A percentile compares a stretch with the other conserved stretches of the same genome.
Conservation (phyloP, 2,329 filamentous ascomycete species). For the Trichoderma sp. region DNA sequence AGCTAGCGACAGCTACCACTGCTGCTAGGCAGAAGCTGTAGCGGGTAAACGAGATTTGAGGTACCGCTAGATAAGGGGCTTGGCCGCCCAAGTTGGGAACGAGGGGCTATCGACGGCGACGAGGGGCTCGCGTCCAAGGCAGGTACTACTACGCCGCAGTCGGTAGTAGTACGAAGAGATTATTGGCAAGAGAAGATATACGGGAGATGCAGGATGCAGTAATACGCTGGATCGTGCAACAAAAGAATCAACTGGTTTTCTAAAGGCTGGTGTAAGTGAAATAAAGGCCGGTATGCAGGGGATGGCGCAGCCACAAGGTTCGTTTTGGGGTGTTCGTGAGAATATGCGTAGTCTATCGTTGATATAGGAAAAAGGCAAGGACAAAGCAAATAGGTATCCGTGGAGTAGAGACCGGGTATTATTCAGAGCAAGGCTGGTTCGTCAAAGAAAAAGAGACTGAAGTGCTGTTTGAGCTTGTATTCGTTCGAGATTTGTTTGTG, state of each 20-base stretch:
- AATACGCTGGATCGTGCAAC: constrained; percentile 26
- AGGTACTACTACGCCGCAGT: constrained; percentile 8
- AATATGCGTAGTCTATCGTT: constrained; percentile 26
- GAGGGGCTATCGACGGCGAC: constrained; percentile 28
- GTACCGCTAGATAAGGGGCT: constrained; percentile 29
- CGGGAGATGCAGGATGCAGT: constrained; percentile 17
- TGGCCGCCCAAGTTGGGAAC: constrained; percentile 14
- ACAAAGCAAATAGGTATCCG: background rate
- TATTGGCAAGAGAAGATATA: constrained; percentile 6
- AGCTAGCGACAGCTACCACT: constrained; percentile 2
- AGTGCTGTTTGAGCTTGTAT: constrained; percentile 26
- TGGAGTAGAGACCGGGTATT: background rate
- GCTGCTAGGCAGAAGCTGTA: background rate
- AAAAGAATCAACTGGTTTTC: constrained; percentile 12
- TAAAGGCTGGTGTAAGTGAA: constrained; percentile 19
- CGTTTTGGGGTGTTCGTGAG: constrained; percentile 23
- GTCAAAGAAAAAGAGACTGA: constrained; percentile 22
- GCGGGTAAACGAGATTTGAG: constrained; percentile 25
- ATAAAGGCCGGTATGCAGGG: background rate
- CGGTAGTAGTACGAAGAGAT: constrained; percentile 12
- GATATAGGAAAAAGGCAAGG: constrained; percentile 16
- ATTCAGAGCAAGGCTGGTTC: constrained; percentile 24
- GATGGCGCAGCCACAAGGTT: constrained; percentile 26
- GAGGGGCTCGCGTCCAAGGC: constrained; percentile 27
- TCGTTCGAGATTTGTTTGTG: constrained; percentile 8